Evolutionary conservation across 108 stramenopile genomes (phyloP).

Genomic region (Conticribra guillardii): DNA sequence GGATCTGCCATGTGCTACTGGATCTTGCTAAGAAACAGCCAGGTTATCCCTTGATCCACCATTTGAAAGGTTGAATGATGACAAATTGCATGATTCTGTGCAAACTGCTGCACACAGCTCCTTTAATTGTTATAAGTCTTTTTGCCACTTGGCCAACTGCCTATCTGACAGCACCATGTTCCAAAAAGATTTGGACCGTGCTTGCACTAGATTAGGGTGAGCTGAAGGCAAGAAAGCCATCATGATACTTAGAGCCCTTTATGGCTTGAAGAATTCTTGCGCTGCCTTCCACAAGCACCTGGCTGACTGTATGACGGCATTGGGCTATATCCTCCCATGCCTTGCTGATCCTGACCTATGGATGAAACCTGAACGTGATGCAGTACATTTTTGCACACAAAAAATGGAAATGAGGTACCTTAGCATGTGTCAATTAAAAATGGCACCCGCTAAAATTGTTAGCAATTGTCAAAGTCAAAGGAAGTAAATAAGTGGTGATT

Average conservation of each 20-base stretch:
- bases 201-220: slow-evolving; percentile 7
- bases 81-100: slow-evolving; percentile 1
- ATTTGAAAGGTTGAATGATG: too few species aligned
- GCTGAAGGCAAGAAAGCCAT: slow-evolving; percentile 17
- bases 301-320: slow-evolving; percentile 9
- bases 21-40: slow-evolving; percentile 27
- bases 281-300: neutral
- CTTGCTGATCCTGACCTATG: slow-evolving; percentile 53
- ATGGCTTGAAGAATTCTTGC: neutral
- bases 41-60: too few species aligned
- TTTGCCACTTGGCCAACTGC: neutral
- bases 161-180: slow-evolving; percentile 24
- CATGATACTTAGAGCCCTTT: slow-evolving; percentile 18
- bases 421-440: too few species aligned
- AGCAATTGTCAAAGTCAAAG: too few species aligned
- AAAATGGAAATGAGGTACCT: too few species aligned
- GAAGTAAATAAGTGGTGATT: too few species aligned
- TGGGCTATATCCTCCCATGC: slow-evolving; percentile 27
- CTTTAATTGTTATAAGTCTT: neutral
- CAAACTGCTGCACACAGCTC: neutral
- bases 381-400: too few species aligned
- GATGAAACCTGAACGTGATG: slow-evolving; percentile 5
- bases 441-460: too few species aligned
- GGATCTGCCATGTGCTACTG: slow-evolving; percentile 14
- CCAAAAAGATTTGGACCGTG: slow-evolving; percentile 27